phyloP scores from a whole-genome alignment of 768 basidiomycete species.

The Russula dissimulans region DNA sequence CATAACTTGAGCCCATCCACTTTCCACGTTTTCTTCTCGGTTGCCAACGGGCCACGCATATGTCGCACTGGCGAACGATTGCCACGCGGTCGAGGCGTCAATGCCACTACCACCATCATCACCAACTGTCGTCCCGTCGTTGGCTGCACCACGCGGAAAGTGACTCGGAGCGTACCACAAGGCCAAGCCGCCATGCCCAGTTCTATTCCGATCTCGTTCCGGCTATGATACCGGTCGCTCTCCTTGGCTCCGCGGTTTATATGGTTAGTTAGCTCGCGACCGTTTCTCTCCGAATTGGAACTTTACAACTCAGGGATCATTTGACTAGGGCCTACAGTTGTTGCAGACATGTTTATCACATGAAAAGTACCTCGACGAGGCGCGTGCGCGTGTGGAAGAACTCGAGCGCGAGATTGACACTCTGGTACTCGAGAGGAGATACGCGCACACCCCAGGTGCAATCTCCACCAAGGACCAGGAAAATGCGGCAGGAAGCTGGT shows the following conservation, averaged over 20 bases:
- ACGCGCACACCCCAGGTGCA: neutral
- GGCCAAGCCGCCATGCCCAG: constrained; percentile 44
- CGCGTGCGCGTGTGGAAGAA: constrained; percentile 38
- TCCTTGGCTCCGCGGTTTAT: constrained; percentile 74
- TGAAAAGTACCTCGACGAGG: constrained; percentile 62
- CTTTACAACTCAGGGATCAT: neutral
- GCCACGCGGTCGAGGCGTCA: neutral
- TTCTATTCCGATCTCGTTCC: constrained; percentile 67
- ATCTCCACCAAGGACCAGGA: neutral
- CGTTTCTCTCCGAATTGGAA: no score
- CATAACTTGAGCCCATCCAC: no score
- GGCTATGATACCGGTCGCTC: constrained; percentile 67
- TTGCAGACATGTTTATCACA: constrained; percentile 53
- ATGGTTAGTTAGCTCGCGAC: constrained; percentile 37
- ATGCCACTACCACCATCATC: neutral
- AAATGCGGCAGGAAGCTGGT: neutral
- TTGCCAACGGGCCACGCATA: neutral
- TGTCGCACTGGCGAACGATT: neutral
- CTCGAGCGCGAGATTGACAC: constrained; percentile 52
- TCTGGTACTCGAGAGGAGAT: constrained; percentile 20
- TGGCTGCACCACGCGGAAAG: constrained; percentile 20
- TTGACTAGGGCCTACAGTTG: constrained; percentile 59
- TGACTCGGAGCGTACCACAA: neutral
- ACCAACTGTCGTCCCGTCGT: neutral
- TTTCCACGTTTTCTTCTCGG: no score